Conservation (phyloP, 2,329 filamentous ascomycete genomes). For the Xylaria polymorpha region DNA sequence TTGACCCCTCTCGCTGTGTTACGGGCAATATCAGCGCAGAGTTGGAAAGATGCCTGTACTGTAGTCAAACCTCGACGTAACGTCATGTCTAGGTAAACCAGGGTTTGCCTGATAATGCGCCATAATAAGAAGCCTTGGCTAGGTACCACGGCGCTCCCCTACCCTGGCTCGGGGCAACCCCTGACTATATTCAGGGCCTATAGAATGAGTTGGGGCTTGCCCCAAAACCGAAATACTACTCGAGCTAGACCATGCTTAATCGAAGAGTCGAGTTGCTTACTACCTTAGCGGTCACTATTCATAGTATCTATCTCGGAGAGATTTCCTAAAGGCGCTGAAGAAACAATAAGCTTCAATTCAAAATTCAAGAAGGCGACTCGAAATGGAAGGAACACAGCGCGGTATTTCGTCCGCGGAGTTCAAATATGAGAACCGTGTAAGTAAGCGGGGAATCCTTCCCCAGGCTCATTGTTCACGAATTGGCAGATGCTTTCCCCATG, state of each 20-base stretch:
- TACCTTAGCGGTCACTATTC: constrained; percentile 11
- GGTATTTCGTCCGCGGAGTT: constrained; percentile 29
- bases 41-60: constrained; percentile 36
- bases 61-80: constrained; percentile 41
- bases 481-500: constrained; percentile 28
- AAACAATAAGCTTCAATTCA: constrained; percentile 20
- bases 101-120: constrained; percentile 31
- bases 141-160: constrained; percentile 23
- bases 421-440: constrained; percentile 18
- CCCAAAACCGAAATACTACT: constrained; percentile 20
- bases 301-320: constrained; percentile 10
- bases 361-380: constrained; percentile 23
- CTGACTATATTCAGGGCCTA: constrained; percentile 31
- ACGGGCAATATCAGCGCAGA: constrained; percentile 44
- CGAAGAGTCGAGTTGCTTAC: constrained; percentile 22
- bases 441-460: constrained; percentile 32
- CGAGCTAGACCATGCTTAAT: constrained; percentile 20
- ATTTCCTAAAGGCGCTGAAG: constrained; percentile 31
- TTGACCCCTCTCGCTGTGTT: constrained; percentile 37
- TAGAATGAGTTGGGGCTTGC: constrained; percentile 34
- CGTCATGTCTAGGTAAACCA: constrained; percentile 31
- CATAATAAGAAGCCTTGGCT: constrained; percentile 35
- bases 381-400: constrained; percentile 23
- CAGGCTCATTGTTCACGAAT: constrained; percentile 35
- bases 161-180: constrained; percentile 27